Evolutionary conservation across 306 rosid species (phyloP), one percentile per base, ranked within the genome.

Genomic region (Aeschynomene evenia): DNA sequence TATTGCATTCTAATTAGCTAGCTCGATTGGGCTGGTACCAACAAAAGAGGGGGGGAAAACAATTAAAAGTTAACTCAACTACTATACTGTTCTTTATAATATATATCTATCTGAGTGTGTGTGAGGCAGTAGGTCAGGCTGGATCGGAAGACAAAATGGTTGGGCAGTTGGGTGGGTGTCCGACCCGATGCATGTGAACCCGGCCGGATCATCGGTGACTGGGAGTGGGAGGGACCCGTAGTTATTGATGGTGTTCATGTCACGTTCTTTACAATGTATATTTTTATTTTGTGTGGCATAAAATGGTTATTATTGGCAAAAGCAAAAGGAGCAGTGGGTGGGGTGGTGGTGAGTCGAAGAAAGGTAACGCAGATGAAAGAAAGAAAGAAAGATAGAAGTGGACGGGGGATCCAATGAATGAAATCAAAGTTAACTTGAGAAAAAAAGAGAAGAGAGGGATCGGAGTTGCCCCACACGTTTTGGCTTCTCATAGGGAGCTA

Each of bases 371-470:
- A 8, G 40, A 0, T 4, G 40, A 8, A 2, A 34, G 40, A 34
- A 2, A 34, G 40, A 34, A 5, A 28, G 6, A 36, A 10, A 34
- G 22, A 52, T 23, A n/a, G 73, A 39, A 19, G 4, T 6, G 20
- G 52, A 23, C 9, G 29, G 28, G 60, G 74, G 31, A 70, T 70
- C 74, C 74, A 55, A 70, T 70, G 74, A 55, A 29, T 54, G 54
- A 26, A 55, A 29, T 54, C 54, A 26, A 42, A 34, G 40, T 28
- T 28, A 28, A 28, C 31, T 28, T 28, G 31, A 28, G 31, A 28
- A 28, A 28, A 28, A 28, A 1, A 28, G 31, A 28, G 31, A 28
- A 28, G 31, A 24, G 29, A 24, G 4, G 29, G 5, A 1, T 4
- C 3, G 31, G 5, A 6, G 6, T 3, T 28, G 31, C 0, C 31